These are phyloP conservation scores for Lactifluus hygrophoroides DNA, from an alignment of 768 basidiomycete genomes.

Conservation along the genomic window DNA sequence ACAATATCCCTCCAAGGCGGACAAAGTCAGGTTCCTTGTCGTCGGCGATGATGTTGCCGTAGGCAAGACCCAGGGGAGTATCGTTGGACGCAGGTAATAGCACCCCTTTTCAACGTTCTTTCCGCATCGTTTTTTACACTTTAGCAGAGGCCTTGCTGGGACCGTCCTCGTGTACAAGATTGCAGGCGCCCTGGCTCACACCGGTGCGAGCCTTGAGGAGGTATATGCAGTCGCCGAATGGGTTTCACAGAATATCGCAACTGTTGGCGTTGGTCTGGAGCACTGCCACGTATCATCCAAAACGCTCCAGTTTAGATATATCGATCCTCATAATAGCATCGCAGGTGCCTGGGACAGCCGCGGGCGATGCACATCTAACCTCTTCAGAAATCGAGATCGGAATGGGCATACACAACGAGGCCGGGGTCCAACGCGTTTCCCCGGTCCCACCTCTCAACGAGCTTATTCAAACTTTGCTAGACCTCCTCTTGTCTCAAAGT, in stretches of 20 bases:
- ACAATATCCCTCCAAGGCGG: constrained; percentile 54
- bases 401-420: constrained; percentile 89
- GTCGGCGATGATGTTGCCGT: constrained; percentile 91
- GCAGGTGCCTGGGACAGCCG: constrained; percentile 72
- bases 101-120: neutral
- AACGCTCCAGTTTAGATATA: neutral
- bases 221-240: constrained; percentile 61
- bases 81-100: constrained; percentile 73
- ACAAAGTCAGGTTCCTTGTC: constrained; percentile 64
- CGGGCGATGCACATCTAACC: constrained; percentile 45
- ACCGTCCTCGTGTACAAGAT: constrained; percentile 86
- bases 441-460: constrained; percentile 64
- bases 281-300: constrained; percentile 63
- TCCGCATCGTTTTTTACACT: neutral
- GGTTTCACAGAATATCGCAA: constrained; percentile 58
- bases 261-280: constrained; percentile 80
- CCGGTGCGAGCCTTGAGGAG: constrained; percentile 58
- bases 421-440: constrained; percentile 57
- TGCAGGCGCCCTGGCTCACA: constrained; percentile 69
- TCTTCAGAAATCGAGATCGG: constrained; percentile 76
- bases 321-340: neutral
- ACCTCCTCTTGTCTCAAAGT: constrained; percentile 57
- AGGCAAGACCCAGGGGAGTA: constrained; percentile 66
- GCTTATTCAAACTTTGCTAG: constrained; percentile 62
- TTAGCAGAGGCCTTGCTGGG: constrained; percentile 67